phyloP scores from a whole-genome alignment of 1,284 basidiomycete species.

The Naganishia cerealis region DNA sequence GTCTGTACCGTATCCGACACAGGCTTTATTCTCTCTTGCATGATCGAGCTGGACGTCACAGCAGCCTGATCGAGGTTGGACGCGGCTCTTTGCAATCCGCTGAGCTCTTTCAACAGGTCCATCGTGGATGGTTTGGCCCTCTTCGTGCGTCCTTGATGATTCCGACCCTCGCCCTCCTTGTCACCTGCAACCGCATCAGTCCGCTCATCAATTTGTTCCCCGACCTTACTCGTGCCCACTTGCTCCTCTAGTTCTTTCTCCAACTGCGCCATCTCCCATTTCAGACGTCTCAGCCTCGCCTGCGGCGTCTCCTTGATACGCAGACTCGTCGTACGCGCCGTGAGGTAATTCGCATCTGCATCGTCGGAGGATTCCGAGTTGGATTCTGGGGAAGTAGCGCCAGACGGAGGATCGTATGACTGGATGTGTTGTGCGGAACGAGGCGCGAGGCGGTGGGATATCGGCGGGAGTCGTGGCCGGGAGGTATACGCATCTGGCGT shows the following conservation, averaged over 20 bases:
- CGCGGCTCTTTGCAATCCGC: slow-evolving; percentile 40
- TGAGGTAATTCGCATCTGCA: slow-evolving; percentile 3
- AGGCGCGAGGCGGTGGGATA: background rate
- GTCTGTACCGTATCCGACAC: background rate
- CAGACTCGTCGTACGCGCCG: slow-evolving; percentile 4
- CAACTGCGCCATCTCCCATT: slow-evolving; percentile 56
- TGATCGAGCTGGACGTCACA: too few relatives aligned
- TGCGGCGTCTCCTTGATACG: slow-evolving; percentile 48
- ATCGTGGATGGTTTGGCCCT: slow-evolving; percentile 38
- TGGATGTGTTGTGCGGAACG: background rate
- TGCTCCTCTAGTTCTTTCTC: slow-evolving; percentile 41
- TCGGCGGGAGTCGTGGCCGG: slow-evolving; percentile 2
- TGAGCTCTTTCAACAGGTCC: slow-evolving; percentile 45
- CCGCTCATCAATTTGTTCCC: slow-evolving; percentile 29
- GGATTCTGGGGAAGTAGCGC: background rate
- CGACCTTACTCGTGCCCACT: slow-evolving; percentile 30
- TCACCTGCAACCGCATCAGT: slow-evolving; percentile 33
- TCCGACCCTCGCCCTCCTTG: background rate
- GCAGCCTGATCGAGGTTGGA: slow-evolving; percentile 35
- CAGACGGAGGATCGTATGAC: background rate
- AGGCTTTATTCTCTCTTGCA: background rate
- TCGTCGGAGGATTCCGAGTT: background rate
- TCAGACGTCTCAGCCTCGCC: slow-evolving; percentile 53
- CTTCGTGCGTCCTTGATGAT: background rate
- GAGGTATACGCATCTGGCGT: background rate